These are phyloP conservation scores for Rhytidiadelphus loreus DNA, from an alignment of 225 moss, liverwort and hornwort species.

Conservation along the genomic window DNA sequence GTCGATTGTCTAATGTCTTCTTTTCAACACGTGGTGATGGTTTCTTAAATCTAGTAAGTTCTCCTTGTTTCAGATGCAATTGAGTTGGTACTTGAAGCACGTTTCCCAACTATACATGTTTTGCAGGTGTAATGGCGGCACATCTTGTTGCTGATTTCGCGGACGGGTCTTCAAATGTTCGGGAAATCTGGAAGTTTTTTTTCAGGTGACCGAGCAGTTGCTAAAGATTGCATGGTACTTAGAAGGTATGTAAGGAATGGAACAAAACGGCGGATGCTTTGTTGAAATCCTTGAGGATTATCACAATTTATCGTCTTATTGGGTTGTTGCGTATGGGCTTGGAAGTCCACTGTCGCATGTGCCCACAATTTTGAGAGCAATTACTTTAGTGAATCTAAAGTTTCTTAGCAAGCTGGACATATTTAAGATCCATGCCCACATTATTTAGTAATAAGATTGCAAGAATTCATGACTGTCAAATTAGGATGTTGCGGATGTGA, in stretches of 20 bases:
- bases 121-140: conserved; percentile 66
- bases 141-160: conserved; percentile 87
- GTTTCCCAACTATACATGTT: neutral
- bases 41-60: neutral
- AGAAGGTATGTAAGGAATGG: neutral
- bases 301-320: neutral
- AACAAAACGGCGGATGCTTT: neutral
- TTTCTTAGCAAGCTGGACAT: neutral
- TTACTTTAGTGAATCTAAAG: neutral
- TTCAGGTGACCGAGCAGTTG: conserved; percentile 25
- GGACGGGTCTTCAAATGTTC: conserved; percentile 76
- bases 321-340: neutral
- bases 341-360: neutral
- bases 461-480: neutral
- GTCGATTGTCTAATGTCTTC: neutral
- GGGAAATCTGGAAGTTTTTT: conserved; percentile 94
- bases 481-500: neutral
- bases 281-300: neutral
- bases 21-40: neutral
- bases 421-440: neutral
- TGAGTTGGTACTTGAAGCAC: neutral
- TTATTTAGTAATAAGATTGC: neutral
- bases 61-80: neutral
- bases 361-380: conserved; percentile 20
- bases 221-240: neutral